Percentiles rank a stretch among this genome's conserved stretches.
These are phyloP conservation scores for Phytophthora sojae DNA, from an alignment of 352 stramenopile genomes.

Conservation along the genomic window DNA sequence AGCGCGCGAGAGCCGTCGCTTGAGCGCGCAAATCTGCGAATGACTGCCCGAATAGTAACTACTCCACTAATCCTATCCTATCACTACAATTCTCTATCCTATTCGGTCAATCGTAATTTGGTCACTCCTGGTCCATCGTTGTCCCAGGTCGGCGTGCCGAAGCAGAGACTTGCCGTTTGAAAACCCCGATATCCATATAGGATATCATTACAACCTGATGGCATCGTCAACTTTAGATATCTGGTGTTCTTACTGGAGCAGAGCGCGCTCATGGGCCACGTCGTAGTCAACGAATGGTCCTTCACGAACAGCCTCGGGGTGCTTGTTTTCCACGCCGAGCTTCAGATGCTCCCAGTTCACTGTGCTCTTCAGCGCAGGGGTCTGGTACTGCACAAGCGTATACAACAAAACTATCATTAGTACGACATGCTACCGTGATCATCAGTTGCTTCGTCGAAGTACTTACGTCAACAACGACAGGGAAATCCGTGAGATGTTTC, in stretches of 20 bases:
- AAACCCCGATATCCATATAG: too few species aligned
- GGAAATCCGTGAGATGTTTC: constrained; percentile 57
- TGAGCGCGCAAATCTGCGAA: too few species aligned
- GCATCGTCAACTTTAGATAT: too few species aligned
- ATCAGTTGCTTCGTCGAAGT: not conserved
- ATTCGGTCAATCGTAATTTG: not conserved
- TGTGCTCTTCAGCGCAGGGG: constrained; percentile 67
- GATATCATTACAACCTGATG: too few species aligned
- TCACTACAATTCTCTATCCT: not conserved
- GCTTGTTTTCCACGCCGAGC: constrained; percentile 82
- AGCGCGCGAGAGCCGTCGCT: too few species aligned
- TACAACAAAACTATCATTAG: constrained; percentile 3
- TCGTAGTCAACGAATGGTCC: constrained; percentile 55
- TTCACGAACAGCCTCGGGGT: constrained; percentile 76
- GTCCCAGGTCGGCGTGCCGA: not conserved
- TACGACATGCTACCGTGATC: not conserved
- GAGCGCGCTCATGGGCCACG: constrained; percentile 35
- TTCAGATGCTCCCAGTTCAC: constrained; percentile 92
- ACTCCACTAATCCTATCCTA: not conserved
- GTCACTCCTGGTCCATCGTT: not conserved
- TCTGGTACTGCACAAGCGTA: constrained; percentile 54
- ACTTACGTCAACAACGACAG: constrained; percentile 35
- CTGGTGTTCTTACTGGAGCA: constrained; percentile 11
- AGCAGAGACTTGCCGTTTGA: too few species aligned
- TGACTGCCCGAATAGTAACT: too few species aligned